Evolutionary conservation across 169 alveolate genomes (phyloP).

Genomic region (Plasmodium adleri): DNA sequence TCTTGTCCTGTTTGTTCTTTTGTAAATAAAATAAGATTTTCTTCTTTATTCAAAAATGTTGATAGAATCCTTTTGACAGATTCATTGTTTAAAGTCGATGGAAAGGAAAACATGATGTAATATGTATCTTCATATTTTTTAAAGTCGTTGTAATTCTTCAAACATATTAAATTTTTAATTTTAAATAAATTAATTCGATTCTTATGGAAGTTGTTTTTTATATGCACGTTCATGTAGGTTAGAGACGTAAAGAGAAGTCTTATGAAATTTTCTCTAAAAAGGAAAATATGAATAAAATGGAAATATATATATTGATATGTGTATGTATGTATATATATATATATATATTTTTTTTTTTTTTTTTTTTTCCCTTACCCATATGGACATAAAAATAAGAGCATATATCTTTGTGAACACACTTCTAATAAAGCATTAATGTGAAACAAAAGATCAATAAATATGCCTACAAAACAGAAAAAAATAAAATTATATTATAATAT

Average conservation of each 20-base stretch:
- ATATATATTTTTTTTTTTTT: neutral
- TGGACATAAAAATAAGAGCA: conserved; percentile 52
- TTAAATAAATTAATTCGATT: conserved; percentile 67
- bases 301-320: neutral
- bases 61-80: conserved; percentile 42
- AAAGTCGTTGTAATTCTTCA: conserved; percentile 45
- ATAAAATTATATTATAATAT: neutral
- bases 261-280: conserved; percentile 40
- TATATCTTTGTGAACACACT: conserved; percentile 55
- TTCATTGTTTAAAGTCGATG: conserved; percentile 50
- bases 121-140: conserved; percentile 68
- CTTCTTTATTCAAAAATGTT: conserved; percentile 36
- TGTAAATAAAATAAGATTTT: conserved; percentile 44
- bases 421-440: conserved; percentile 63
- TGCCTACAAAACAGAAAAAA: conserved; percentile 12
- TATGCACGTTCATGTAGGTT: conserved; percentile 51
- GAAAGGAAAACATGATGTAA: conserved; percentile 64
- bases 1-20: conserved; percentile 7
- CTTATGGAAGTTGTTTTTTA: conserved; percentile 58
- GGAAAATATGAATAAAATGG: neutral
- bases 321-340: too few species aligned
- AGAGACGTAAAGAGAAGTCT: conserved; percentile 55
- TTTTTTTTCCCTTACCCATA: conserved; percentile 29
- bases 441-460: conserved; percentile 60
- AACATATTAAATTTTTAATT: conserved; percentile 49